These are phyloP conservation scores for Haplosporangium gracile DNA, from an alignment of 192 early-diverging fungal genomes.

Conservation along the genomic window DNA sequence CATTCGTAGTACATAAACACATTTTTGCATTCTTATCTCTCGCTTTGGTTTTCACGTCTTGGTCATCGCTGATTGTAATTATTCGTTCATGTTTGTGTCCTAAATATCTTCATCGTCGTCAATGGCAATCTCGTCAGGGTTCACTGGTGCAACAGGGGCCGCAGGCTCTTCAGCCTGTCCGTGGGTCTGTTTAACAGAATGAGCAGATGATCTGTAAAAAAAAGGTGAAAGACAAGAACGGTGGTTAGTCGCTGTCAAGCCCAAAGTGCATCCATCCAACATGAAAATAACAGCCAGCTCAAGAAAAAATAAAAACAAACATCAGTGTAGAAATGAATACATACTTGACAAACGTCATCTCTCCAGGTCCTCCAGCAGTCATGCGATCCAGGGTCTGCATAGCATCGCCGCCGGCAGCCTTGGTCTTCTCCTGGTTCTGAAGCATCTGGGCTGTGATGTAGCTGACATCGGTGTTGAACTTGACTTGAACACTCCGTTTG, in stretches of 20 bases:
- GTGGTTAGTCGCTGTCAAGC: background rate
- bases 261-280: background rate
- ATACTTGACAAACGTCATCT: constrained; percentile 56
- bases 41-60: no score
- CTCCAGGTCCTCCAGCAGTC: constrained; percentile 48
- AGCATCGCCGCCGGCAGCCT: constrained; percentile 44
- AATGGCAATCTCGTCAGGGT: constrained; percentile 82
- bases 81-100: background rate
- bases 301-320: background rate
- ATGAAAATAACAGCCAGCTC: background rate
- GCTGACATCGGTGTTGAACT: constrained; percentile 82
- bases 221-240: background rate
- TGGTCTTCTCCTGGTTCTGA: constrained; percentile 45
- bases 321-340: background rate
- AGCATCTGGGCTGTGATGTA: constrained; percentile 53
- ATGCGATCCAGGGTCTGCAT: constrained; percentile 55
- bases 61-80: background rate
- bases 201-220: constrained; percentile 30
- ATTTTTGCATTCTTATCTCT: background rate
- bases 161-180: constrained; percentile 31
- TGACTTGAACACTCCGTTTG: constrained; percentile 89
- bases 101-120: constrained; percentile 68
- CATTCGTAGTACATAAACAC: background rate
- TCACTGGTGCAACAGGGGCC: constrained; percentile 42
- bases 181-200: constrained; percentile 44